Percentiles rank a stretch among this genome's conserved stretches.
phyloP scores from a whole-genome alignment of 768 basidiomycete genomes.

The Amanita brunnescens region DNA sequence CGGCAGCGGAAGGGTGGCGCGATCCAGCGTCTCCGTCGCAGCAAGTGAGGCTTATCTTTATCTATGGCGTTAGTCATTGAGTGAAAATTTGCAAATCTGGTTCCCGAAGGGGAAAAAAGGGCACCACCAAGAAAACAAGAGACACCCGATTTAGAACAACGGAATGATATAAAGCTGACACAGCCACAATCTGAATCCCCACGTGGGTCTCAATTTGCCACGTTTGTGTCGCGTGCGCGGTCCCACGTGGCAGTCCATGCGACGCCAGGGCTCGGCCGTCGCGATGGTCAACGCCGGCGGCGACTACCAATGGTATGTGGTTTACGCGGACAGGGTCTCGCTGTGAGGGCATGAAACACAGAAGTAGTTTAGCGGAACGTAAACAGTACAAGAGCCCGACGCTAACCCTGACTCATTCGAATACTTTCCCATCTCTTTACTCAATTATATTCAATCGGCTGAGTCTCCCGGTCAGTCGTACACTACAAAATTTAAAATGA shows the following conservation, averaged over 20 bases:
- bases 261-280: background rate
- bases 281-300: background rate
- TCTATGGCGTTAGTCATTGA: background rate
- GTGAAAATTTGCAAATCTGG: background rate
- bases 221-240: constrained; percentile 21
- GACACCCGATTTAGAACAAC: background rate
- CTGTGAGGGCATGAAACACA: background rate
- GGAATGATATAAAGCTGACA: constrained; percentile 5
- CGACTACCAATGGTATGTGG: too few relatives aligned
- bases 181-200: constrained; percentile 24
- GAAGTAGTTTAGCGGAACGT: background rate
- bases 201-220: constrained; percentile 19
- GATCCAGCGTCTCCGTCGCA: too few relatives aligned
- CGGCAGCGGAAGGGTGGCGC: too few relatives aligned
- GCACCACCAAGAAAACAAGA: background rate
- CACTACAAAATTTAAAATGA: constrained; percentile 9
- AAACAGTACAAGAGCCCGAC: too few relatives aligned
- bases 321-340: too few relatives aligned
- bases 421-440: too few relatives aligned
- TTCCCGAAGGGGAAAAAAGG: background rate
- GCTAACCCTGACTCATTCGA: background rate
- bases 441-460: too few relatives aligned
- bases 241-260: constrained; percentile 23
- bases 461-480: constrained; percentile 12
- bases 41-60: background rate